A percentile compares a stretch with the other conserved stretches of the same genome.
Conservation (phyloP, 2,329 filamentous ascomycete genomes). For the Ophiosphaerella herpotricha region DNA sequence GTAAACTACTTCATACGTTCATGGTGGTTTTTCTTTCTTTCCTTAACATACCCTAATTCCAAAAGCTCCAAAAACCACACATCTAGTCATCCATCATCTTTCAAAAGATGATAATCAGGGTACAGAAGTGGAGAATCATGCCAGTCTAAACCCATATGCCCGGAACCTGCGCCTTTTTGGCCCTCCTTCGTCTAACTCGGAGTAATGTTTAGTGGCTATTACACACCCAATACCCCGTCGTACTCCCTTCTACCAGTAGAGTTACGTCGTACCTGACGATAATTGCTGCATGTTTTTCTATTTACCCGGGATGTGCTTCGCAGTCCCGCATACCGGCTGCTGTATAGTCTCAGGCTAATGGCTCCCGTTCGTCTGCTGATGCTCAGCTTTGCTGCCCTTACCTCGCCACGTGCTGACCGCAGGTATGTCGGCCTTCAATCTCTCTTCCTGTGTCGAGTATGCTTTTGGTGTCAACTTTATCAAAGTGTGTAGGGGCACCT, state of each 20-base stretch:
- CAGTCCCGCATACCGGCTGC: conserved; percentile 7
- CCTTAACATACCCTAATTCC: not conserved
- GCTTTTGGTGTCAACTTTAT: conserved; percentile 96
- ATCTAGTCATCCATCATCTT: not conserved
- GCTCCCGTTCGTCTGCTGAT: conserved; percentile 59
- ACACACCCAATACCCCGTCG: not conserved
- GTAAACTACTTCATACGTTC: too few relatives aligned
- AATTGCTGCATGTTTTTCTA: not conserved
- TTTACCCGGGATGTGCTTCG: not conserved
- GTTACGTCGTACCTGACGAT: not conserved
- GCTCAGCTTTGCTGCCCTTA: conserved; percentile 90
- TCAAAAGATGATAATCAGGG: not conserved
- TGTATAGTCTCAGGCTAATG: conserved; percentile 23
- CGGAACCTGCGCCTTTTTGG: not conserved
- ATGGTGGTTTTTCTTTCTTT: not conserved
- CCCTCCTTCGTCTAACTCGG: not conserved
- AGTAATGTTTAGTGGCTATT: not conserved
- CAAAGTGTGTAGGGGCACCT: conserved; percentile 91
- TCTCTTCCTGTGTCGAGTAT: conserved; percentile 88
- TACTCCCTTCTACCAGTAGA: conserved; percentile 2
- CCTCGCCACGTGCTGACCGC: conserved; percentile 96
- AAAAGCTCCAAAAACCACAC: conserved; percentile 3
- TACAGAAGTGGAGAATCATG: conserved; percentile 6
- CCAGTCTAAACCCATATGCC: conserved; percentile 7
- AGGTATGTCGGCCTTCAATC: conserved; percentile 87